Evolutionary conservation across 2,329 filamentous ascomycete genomes (phyloP), one percentile per base, ranked within the genome.

Genomic region (Nothophoma quercina): DNA sequence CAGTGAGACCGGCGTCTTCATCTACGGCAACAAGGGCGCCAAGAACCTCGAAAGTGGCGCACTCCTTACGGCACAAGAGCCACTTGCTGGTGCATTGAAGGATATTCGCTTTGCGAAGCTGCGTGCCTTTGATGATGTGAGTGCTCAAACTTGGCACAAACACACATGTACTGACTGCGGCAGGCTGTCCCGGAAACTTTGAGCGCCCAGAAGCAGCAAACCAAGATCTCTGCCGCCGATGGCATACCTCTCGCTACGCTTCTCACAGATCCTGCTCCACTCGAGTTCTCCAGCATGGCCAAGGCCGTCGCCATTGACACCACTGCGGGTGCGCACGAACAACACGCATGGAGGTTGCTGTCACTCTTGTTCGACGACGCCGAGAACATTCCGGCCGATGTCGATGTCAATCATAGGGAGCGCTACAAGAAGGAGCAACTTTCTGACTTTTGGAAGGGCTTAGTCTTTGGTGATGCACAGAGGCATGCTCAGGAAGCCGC

Each of bases 291-390:
- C 13, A 73, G 80, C 8, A 77, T 86, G 49, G 78, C 78, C 21
- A 72, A 78, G 43, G 67, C 71, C 15, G 73, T 75, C 10, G 65
- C 74, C 32, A 74, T 55, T 26, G 68, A 71, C 25, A 75, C 74
- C 5, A 56, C 65, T 3, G 70, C 69, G 46, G 75, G 76, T 12
- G 54, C 57, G 16, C 85, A 91, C 51, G 91, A 96, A 74, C 85
- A 86, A 65, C 80, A 86, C 12, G 86, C 95, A 1, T 99, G 96
- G 95, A 84, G 91, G 55, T 80, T 99, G 28, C 88, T 91, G 1
- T 89, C 90, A 51, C 87, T 97, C 29, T 82, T 99, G 3, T 99
- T 96, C 67, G 92, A 96, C 60, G 80, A 86, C 9, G 43, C 53
- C 18, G 60, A 68, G 34, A 61, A 67, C 4, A 48, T 69, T 2